phyloP scores from a whole-genome alignment of 1,284 basidiomycete species.

The Mrakiaceae sp. region DNA sequence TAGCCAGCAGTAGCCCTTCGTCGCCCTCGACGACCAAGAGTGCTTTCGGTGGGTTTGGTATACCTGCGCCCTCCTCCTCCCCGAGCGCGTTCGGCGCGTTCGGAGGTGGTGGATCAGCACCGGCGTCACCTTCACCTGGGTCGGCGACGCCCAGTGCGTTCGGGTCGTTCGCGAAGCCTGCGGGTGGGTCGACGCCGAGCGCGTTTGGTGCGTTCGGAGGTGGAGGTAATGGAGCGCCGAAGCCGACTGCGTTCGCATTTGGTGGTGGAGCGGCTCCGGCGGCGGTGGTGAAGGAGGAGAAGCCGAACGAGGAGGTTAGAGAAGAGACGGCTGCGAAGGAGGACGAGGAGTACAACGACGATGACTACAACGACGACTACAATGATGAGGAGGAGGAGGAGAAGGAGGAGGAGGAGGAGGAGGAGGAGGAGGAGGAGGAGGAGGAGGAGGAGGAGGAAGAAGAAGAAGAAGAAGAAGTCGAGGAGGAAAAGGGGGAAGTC shows the following conservation, averaged over 20 bases:
- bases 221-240: neutral
- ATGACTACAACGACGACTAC: neutral
- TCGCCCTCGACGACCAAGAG: neutral
- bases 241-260: constrained; percentile 1
- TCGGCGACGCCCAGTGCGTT: too few relatives aligned
- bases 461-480: constrained; percentile 18
- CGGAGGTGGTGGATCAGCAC: too few relatives aligned
- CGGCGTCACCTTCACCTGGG: too few relatives aligned
- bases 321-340: neutral
- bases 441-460: constrained; percentile 21
- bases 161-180: too few relatives aligned
- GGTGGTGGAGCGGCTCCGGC: neutral
- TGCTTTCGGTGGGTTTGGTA: constrained; percentile 17
- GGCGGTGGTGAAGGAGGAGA: neutral
- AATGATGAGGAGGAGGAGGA: constrained; percentile 19
- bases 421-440: constrained; percentile 20
- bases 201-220: too few relatives aligned
- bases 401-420: constrained; percentile 19
- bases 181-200: too few relatives aligned
- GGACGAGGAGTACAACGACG: neutral
- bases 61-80: neutral
- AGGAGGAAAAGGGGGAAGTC: too few relatives aligned
- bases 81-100: neutral
- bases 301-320: neutral
- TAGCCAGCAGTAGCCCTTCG: neutral